A percentile compares a stretch with the other conserved stretches of the same genome.
These are phyloP conservation scores for Blastobotrys parvus DNA, from an alignment of 805 yeast species.

Conservation along the genomic window DNA sequence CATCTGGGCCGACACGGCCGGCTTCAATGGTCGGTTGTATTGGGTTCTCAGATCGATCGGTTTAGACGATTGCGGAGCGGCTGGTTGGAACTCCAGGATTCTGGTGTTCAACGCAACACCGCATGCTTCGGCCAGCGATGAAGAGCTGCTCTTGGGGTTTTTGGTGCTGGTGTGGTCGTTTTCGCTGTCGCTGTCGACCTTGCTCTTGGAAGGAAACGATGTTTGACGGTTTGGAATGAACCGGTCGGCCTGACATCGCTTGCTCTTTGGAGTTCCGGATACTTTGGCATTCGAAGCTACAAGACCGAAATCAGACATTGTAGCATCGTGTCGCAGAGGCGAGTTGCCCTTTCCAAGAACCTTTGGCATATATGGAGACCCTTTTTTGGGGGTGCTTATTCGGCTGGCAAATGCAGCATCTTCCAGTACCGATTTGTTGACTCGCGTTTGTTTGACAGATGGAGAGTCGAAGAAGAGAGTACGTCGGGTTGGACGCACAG, in stretches of 20 bases:
- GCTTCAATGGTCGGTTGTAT: conserved; percentile 28
- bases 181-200: conserved; percentile 14
- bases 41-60: conserved; percentile 29
- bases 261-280: conserved; percentile 24
- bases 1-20: conserved; percentile 26
- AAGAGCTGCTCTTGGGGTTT: conserved; percentile 1
- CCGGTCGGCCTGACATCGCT: conserved; percentile 37
- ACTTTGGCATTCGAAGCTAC: conserved; percentile 27
- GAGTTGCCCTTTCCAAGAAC: conserved; percentile 11
- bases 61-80: conserved; percentile 55
- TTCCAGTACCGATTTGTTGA: conserved; percentile 8
- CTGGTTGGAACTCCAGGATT: conserved; percentile 78
- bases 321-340: conserved; percentile 40
- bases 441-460: conserved; percentile 15
- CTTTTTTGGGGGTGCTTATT: conserved; percentile 11
- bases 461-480: conserved; percentile 15
- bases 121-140: conserved; percentile 86
- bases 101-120: conserved; percentile 78
- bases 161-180: background rate
- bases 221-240: conserved; percentile 53
- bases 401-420: conserved; percentile 2
- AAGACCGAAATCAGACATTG: conserved; percentile 32
- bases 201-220: conserved; percentile 39
- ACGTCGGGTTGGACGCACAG: conserved; percentile 15
- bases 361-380: conserved; percentile 11